Evolutionary conservation across 768 basidiomycete species (phyloP), one percentile per base, ranked within the genome.

Genomic region (Podaxis rugospora): DNA sequence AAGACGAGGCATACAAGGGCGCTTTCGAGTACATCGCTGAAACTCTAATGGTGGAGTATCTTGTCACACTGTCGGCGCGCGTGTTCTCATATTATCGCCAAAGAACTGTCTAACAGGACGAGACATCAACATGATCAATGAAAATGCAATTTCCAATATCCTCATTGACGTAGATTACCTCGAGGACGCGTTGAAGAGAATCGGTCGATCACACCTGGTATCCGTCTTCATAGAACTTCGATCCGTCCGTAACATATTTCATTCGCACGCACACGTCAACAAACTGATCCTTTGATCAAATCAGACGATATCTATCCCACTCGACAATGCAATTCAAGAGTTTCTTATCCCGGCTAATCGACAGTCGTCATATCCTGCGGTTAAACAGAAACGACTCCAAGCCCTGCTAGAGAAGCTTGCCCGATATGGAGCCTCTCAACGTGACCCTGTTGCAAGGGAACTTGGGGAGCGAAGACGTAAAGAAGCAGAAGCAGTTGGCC

Each of bases 21-120:
- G 95, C 97, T 13, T 78, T 96, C n/a, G 79, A 84, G 35, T 93
- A 97, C 68, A 92, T 97, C 60, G 88, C 92, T 0, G 86, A 88
- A 59, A 92, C 88, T 62, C 77, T 98, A 32, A 92, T 95, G 88
- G 97, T 98, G 61, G 23, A 58, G 85, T 74, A 46, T 44, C 39
- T 37, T 50, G 4, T 47, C 37, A n/a, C 54, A 35, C 35, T 18
- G 13, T 27, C 14, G 1, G 55, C 50, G 18, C 25, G 16, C 40
- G 35, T 18, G 36, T 47, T 40, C 61, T 51, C n/a, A 57, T 58
- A 35, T 11, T 32, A 28, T 13, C 36, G 51, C 49, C 42, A 47
- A 65, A 95, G 93, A 83, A 86, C 61, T 92, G 93, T 72, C 72
- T 95, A 69, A 83, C 85, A 21, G 91, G 92, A 9, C 81, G 87